Percentiles rank a stretch among this genome's conserved stretches.
Conservation (phyloP, 176 grass and related monocot species). For the Cenchrus fungigraminus region DNA sequence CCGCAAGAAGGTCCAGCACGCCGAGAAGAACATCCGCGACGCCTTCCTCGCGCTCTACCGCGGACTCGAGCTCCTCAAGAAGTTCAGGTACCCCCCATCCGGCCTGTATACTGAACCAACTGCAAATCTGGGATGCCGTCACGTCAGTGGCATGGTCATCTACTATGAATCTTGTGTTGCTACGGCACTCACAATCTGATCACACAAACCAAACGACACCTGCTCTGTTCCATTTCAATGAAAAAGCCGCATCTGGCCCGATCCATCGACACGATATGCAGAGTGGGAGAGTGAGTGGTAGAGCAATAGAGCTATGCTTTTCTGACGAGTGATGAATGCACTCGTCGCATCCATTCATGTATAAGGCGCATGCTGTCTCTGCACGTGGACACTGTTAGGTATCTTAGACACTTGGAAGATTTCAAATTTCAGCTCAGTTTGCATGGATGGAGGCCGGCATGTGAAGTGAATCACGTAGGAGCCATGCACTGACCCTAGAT, state of each 20-base stretch:
- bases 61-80: constrained; percentile 84
- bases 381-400: background rate
- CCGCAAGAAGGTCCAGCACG: constrained; percentile 91
- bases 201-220: background rate
- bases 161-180: background rate
- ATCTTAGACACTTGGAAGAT: background rate
- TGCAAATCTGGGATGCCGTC: background rate
- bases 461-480: background rate
- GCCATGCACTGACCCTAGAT: background rate
- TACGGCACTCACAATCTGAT: background rate
- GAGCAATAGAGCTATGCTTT: background rate
- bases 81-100: constrained; percentile 59
- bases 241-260: background rate
- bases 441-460: background rate
- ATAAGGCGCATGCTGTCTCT: background rate
- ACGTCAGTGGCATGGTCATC: constrained; percentile 21
- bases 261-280: background rate
- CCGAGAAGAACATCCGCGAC: constrained; percentile 92
- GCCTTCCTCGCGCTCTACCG: constrained; percentile 85
- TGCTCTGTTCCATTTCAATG: background rate
- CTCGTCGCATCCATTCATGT: background rate
- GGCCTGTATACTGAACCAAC: background rate
- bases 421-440: background rate
- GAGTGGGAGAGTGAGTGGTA: background rate
- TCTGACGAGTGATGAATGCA: background rate